Evolutionary conservation across 1,139 yeast genomes (phyloP), one percentile per base, ranked within the genome.

Genomic region (Magnusiomyces fungicola): DNA sequence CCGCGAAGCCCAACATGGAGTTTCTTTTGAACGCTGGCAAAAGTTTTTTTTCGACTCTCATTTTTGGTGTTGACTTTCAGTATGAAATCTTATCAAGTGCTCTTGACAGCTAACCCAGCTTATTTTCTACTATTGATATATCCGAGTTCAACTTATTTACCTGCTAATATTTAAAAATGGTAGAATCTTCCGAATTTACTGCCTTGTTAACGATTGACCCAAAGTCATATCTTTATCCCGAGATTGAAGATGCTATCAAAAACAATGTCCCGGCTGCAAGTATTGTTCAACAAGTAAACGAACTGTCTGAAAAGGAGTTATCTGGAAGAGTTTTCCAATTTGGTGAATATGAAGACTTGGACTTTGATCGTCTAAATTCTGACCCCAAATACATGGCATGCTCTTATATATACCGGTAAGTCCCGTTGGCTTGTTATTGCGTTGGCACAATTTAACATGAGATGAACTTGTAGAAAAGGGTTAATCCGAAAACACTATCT

Each of bases 331-430:
- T 80, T 1, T 80, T 89, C 58, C 96, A 89, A 56, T 89, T 79
- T 62, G 92, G 88, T 14, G 97, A 92, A 50, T 92, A 92, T 63
- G 98, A 92, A 64, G 90, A 86, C 50, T 68, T 90, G 24, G 86
- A 90, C 61, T 76, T 89, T 59, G 97, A 89, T 60, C 57, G 70
- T 46, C 62, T 78, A 39, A 68, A 76, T 54, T 61, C 69, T 14
- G 66, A 69, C 36, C 62, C 70, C 0, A 69, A 73, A 29, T 90
- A 88, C 65, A 71, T 80, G 53, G 75, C 84, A 2, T 88, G 94
- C 55, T 81, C 96, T 1, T 90, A 87, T 64, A 79, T 89, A 41
- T 90, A 85, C 54, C 61, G 73, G n/a, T n/a, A n/a, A n/a, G n/a
- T n/a, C n/a, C n/a, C n/a, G n/a, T n/a, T n/a, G n/a, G n/a, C n/a